phyloP scores from a whole-genome alignment of 371 early-diverging fungal genomes.

The Mucor ambiguus region DNA sequence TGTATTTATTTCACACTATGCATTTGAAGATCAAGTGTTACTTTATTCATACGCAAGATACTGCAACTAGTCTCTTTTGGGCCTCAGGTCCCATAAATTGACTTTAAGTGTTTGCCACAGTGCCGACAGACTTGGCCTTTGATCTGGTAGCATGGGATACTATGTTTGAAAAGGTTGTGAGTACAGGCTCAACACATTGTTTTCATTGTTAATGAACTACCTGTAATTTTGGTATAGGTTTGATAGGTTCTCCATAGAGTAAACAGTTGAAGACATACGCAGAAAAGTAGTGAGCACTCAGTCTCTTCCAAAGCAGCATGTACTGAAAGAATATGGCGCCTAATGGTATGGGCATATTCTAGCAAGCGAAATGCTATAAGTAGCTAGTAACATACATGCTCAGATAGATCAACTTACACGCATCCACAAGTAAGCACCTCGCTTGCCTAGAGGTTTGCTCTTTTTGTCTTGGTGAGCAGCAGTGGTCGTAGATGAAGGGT shows the following conservation, averaged over 20 bases:
- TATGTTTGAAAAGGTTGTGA: slow-evolving; percentile 6
- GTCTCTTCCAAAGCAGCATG: slow-evolving; percentile 60
- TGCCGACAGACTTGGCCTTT: slow-evolving; percentile 37
- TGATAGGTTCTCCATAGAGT: slow-evolving; percentile 63
- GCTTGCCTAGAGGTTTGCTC: neutral
- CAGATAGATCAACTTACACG: slow-evolving; percentile 15
- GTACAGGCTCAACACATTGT: neutral
- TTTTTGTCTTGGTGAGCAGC: neutral
- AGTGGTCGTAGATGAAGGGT: neutral
- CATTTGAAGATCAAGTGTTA: too few species aligned
- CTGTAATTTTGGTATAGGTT: slow-evolving; percentile 62
- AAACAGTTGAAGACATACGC: slow-evolving; percentile 57
- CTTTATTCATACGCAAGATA: neutral
- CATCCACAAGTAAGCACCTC: slow-evolving; percentile 44
- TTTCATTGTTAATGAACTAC: slow-evolving; percentile 17
- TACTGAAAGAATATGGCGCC: slow-evolving; percentile 67
- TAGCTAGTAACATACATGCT: neutral
- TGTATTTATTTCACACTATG: too few species aligned
- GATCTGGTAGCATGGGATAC: slow-evolving; percentile 66
- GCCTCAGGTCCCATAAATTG: slow-evolving; percentile 15
- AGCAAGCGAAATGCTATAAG: neutral
- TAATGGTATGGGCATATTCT: slow-evolving; percentile 63
- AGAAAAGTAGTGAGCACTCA: slow-evolving; percentile 65
- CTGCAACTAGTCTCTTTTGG: neutral
- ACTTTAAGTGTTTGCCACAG: slow-evolving; percentile 34